Evolutionary conservation across 2,329 filamentous ascomycete species (phyloP).

Genomic region (Leptoxyphium fumago): DNA sequence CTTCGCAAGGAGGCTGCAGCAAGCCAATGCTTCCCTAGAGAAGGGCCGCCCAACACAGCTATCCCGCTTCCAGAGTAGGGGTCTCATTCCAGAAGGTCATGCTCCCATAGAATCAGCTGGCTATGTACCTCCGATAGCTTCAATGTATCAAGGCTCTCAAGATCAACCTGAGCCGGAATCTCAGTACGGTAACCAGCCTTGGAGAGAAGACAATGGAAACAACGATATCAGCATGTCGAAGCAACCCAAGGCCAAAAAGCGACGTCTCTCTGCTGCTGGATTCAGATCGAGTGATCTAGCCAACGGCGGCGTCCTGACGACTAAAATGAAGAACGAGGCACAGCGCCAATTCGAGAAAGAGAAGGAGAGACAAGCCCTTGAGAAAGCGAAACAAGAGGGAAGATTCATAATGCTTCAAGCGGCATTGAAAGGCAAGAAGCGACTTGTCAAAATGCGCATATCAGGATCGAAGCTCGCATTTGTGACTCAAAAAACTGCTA

Average conservation of each 20-base stretch:
- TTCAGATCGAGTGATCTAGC: slow-evolving; percentile 18
- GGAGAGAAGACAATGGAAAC: slow-evolving; percentile 13
- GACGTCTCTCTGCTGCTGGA: slow-evolving; percentile 18
- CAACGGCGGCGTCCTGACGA: slow-evolving; percentile 9
- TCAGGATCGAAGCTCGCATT: slow-evolving; percentile 23
- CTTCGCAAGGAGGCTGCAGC: slow-evolving; percentile 15
- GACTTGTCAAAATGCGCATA: slow-evolving; percentile 27
- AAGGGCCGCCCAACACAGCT: slow-evolving; percentile 10
- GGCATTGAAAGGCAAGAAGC: slow-evolving; percentile 29
- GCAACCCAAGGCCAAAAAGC: slow-evolving; percentile 19
- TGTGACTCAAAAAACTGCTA: slow-evolving; percentile 16
- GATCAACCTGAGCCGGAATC: slow-evolving; percentile 1
- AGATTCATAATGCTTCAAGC: slow-evolving; percentile 32
- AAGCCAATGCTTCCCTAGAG: slow-evolving; percentile 15
- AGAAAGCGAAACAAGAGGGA: slow-evolving; percentile 28
- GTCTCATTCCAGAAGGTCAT: slow-evolving; percentile 15
- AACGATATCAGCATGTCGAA: slow-evolving; percentile 24
- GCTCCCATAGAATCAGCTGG: slow-evolving; percentile 15
- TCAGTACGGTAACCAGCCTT: slow-evolving; percentile 5
- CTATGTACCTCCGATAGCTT: slow-evolving; percentile 12
- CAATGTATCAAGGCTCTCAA: slow-evolving; percentile 18
- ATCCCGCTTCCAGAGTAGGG: slow-evolving; percentile 11
- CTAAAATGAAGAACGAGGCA: slow-evolving; percentile 26
- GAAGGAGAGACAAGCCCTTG: slow-evolving; percentile 25
- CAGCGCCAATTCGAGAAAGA: slow-evolving; percentile 34